Percentiles rank a stretch among this genome's conserved stretches.
Evolutionary conservation across 169 alveolate genomes (phyloP).

Genomic region (Cystoisospora suis): DNA sequence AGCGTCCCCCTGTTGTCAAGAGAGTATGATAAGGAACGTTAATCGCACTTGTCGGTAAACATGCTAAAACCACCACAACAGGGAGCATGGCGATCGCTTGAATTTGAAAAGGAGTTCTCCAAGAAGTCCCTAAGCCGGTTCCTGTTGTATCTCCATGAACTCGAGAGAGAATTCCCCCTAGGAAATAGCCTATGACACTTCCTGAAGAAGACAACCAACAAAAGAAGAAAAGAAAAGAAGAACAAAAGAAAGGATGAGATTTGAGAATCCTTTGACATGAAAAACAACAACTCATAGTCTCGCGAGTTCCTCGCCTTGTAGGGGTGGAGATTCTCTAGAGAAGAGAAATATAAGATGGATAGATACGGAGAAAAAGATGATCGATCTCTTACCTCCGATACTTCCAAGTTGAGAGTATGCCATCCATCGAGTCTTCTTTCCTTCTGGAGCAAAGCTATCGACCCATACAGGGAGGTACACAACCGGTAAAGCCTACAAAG

Average conservation of each 20-base stretch:
- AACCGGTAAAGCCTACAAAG: slow-evolving; percentile 91
- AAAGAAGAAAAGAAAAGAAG: not conserved
- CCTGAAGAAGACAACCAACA: slow-evolving; percentile 1
- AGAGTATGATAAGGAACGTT: too few species aligned
- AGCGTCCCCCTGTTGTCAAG: too few species aligned
- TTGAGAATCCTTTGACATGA: not conserved
- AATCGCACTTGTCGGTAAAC: too few species aligned
- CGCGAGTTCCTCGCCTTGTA: too few species aligned
- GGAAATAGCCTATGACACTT: slow-evolving; percentile 45
- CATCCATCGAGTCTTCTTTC: slow-evolving; percentile 92
- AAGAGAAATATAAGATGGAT: not conserved
- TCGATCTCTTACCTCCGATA: slow-evolving; percentile 79
- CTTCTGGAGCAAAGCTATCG: slow-evolving; percentile 90
- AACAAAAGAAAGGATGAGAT: not conserved
- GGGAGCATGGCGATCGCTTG: too few species aligned
- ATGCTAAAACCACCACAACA: too few species aligned
- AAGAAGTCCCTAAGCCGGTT: slow-evolving; percentile 19
- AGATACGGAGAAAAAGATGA: not conserved
- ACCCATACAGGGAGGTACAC: slow-evolving; percentile 96
- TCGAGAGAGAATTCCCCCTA: slow-evolving; percentile 49
- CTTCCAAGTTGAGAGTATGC: slow-evolving; percentile 88
- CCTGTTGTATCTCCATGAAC: not conserved
- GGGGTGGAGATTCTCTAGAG: too few species aligned
- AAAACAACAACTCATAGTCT: too few species aligned
- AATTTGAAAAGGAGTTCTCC: slow-evolving; percentile 53